Base-by-base conservation (phyloP, 2,329 filamentous ascomycete genomes). In the Arthrobotrys sinensis region DNA sequence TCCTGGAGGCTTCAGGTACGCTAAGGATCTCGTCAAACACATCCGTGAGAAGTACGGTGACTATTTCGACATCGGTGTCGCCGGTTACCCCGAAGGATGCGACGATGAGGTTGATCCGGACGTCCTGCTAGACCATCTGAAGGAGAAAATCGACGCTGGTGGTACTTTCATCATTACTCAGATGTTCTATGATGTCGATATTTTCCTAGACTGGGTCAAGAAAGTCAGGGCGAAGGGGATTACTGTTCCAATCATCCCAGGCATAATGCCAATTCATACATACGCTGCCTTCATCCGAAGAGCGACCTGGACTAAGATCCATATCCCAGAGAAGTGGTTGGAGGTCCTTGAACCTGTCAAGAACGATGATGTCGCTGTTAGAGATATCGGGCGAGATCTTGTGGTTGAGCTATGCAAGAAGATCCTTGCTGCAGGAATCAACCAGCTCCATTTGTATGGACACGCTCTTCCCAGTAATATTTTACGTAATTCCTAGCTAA, bases 181-280 rank as follows among this genome's bases (percentile, higher is more conserved):
- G 86, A 99, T 99, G 96, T 98, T 98, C 86, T 99, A 99, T 87
- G 95, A 99, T 83, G 94, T 90, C 62, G 95, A 99, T 83, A 95
- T 96, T 83, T 99, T 99, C 85, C 85, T 98, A 67, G 89, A 91
- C 66, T 99, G 96, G 96, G 92, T 96, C 43, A 87, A 89, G 81
- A 96, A 93, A 84, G 94, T 95, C 76, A 91, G 94, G 62, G 93
- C 91, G 65, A 91, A 90, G 82, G 96, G 96, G 57, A 95, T 99
- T 83, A 91, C 86, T 28, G 87, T 96, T 36, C 93, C 93, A 14
- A 96, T 97, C 81, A 89, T 96, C 60, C 92, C 92, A 1, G 94
- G 93, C 24, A 95, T 95, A 83, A 95, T 96, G 91, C 93, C 93
- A 0, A 98, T 99, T 82, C 93, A 94, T 80, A 99, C 96, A 3